These are phyloP conservation scores for Cryphonectria carpinicola DNA, from an alignment of 2,329 filamentous ascomycete species.

Conservation along the genomic window DNA sequence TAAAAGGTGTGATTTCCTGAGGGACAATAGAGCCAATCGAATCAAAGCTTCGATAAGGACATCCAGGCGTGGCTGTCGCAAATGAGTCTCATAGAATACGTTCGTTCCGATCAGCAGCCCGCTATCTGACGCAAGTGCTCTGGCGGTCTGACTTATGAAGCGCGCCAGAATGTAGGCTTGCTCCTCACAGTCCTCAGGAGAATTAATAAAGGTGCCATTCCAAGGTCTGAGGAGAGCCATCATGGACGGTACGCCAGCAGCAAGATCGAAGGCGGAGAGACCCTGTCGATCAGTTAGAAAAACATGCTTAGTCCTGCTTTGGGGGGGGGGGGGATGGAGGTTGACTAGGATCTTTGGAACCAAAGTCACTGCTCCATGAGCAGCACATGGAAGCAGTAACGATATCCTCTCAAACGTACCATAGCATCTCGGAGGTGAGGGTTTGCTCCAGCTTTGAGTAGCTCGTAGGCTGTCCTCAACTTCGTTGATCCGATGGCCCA, in stretches of 20 bases:
- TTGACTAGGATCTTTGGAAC: background rate
- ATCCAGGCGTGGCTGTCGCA: background rate
- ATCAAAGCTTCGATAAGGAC: background rate
- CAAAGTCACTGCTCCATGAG: background rate
- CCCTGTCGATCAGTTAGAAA: background rate
- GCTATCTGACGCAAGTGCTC: background rate
- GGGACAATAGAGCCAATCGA: background rate
- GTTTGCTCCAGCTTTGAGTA: background rate
- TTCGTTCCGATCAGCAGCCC: background rate
- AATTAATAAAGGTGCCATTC: background rate
- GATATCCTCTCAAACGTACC: background rate
- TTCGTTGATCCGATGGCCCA: background rate
- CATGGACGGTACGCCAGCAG: background rate
- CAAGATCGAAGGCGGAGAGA: background rate
- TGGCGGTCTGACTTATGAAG: background rate
- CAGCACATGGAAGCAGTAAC: background rate
- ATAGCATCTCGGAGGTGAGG: background rate
- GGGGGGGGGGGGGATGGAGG: too few relatives aligned
- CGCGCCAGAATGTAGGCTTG: background rate
- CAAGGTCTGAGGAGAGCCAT: background rate
- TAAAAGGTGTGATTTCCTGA: background rate
- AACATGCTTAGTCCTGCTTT: background rate
- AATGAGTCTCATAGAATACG: background rate
- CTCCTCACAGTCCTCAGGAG: background rate
- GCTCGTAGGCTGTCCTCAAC: background rate